A percentile compares a stretch with the other conserved stretches of the same genome.
These are phyloP conservation scores for Wickerhamiella kazuoi DNA, from an alignment of 805 yeast genomes.

Conservation along the genomic window DNA sequence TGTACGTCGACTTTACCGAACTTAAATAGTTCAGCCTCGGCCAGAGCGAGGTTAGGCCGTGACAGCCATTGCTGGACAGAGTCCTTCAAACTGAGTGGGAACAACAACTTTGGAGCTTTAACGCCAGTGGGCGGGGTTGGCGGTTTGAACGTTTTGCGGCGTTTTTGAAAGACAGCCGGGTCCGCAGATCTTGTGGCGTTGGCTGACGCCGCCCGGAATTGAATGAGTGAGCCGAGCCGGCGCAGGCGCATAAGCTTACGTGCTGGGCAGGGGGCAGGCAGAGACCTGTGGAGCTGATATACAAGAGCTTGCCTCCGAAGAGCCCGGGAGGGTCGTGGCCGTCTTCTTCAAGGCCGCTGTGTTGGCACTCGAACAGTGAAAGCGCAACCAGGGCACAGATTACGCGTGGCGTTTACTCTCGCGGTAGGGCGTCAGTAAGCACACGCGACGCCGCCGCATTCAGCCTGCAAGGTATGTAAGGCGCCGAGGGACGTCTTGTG, in stretches of 20 bases:
- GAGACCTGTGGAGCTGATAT: too few species aligned
- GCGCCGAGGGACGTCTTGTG: too few species aligned
- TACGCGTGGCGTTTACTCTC: too few species aligned
- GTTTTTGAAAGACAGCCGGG: background rate
- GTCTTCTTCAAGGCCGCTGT: too few species aligned
- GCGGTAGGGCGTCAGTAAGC: too few species aligned
- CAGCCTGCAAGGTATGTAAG: too few species aligned
- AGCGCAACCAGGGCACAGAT: too few species aligned
- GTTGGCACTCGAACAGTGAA: too few species aligned
- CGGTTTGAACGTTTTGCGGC: background rate
- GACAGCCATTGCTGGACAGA: slow-evolving; percentile 30
- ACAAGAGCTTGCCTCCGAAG: too few species aligned
- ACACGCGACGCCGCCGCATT: too few species aligned
- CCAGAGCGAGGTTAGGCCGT: slow-evolving; percentile 20
- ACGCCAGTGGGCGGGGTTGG: slow-evolving; percentile 24
- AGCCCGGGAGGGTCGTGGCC: too few species aligned
- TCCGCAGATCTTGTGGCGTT: background rate
- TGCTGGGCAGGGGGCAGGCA: too few species aligned
- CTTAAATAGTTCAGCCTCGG: slow-evolving; percentile 37
- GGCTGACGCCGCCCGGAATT: background rate
- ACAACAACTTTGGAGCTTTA: slow-evolving; percentile 15
- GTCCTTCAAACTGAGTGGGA: slow-evolving; percentile 23
- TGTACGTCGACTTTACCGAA: slow-evolving; percentile 31
- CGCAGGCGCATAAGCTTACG: background rate
- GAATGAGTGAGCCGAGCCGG: background rate